These are phyloP conservation scores for Citrullus amarus DNA, from an alignment of 306 rosid genomes.

Conservation along the genomic window DNA sequence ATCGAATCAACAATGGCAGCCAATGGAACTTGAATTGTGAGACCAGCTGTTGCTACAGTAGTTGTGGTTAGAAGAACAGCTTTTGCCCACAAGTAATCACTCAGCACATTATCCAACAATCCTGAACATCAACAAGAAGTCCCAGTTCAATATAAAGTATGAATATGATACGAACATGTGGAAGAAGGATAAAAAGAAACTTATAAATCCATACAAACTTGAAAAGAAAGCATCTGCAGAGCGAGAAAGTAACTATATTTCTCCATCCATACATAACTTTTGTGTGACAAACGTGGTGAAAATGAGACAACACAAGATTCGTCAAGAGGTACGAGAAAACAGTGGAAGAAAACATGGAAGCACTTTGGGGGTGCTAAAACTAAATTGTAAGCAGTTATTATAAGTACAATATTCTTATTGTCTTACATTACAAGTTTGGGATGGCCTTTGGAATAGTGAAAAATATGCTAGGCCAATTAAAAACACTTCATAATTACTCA, in stretches of 20 bases:
- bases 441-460: not conserved
- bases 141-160: not conserved
- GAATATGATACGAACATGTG: not conserved
- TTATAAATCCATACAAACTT: not conserved
- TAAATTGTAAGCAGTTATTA: not conserved
- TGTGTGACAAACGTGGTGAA: not conserved
- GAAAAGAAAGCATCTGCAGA: not conserved
- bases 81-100: slow-evolving; percentile 95
- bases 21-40: slow-evolving; percentile 86
- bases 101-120: slow-evolving; percentile 81
- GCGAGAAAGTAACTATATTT: not conserved
- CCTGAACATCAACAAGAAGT: slow-evolving; percentile 27
- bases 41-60: slow-evolving; percentile 94
- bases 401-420: not conserved
- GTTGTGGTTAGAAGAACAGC: slow-evolving; percentile 95
- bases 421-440: not conserved
- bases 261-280: not conserved
- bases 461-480: not conserved
- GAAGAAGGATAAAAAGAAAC: not conserved
- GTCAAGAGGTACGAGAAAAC: not conserved
- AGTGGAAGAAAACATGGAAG: not conserved
- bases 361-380: not conserved
- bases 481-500: not conserved
- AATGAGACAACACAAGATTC: not conserved
- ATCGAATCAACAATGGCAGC: slow-evolving; percentile 79